Evolutionary conservation across 2,329 filamentous ascomycete species (phyloP).

Genomic region (Botryotinia narcissicola): DNA sequence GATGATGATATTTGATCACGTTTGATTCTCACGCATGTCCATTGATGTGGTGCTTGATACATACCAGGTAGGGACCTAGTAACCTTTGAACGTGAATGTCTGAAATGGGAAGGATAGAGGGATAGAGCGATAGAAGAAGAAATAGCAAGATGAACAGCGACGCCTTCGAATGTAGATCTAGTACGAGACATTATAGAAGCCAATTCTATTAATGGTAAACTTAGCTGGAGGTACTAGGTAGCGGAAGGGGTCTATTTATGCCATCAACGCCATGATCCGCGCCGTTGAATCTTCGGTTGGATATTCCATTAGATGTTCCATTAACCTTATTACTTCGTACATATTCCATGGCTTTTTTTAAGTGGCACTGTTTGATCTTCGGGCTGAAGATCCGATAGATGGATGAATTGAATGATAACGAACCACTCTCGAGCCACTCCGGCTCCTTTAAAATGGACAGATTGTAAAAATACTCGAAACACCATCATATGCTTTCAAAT

Average conservation of each 20-base stretch:
- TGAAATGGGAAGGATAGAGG: neutral
- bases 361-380: neutral
- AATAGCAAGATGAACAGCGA: neutral
- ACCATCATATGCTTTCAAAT: constrained; percentile 11
- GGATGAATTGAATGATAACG: neutral
- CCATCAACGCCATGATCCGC: neutral
- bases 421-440: constrained; percentile 13
- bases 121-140: neutral
- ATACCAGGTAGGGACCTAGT: neutral
- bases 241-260: neutral
- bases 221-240: neutral
- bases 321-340: neutral
- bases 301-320: neutral
- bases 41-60: neutral
- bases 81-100: neutral
- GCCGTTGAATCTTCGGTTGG: neutral
- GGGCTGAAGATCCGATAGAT: neutral
- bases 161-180: neutral
- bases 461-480: neutral
- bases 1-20: neutral
- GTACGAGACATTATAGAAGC: neutral
- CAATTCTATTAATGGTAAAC: neutral
- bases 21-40: neutral
- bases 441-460: neutral
- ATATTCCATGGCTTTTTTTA: neutral